Evolutionary conservation across 129 eudicot genomes (phyloP).

Genomic region (Arctium lappa): DNA sequence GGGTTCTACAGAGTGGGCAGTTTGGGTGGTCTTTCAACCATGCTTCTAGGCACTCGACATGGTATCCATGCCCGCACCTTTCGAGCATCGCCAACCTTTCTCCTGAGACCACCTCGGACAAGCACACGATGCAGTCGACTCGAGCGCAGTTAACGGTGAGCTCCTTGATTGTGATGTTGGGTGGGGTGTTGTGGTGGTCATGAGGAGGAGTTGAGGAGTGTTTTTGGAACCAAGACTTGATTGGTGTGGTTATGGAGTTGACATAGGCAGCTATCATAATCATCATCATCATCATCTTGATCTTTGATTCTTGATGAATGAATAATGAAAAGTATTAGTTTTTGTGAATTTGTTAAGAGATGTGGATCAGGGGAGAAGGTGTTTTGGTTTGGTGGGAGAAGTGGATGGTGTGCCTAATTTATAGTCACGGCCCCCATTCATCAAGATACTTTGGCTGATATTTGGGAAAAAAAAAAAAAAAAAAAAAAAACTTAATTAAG

Average conservation of each 20-base stretch:
- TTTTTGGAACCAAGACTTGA: constrained; percentile 18
- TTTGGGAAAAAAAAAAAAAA: background rate
- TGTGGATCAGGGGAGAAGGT: background rate
- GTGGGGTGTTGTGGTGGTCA: background rate
- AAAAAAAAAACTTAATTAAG: too few relatives aligned
- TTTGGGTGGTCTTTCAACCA: constrained; percentile 28
- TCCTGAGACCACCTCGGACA: constrained; percentile 11
- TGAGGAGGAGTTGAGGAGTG: background rate
- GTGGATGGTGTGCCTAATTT: constrained; percentile 1
- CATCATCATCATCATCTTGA: constrained; percentile 33
- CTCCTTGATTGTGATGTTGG: background rate
- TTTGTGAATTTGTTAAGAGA: background rate
- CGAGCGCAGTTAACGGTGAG: background rate
- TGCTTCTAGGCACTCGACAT: constrained; percentile 28
- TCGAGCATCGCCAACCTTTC: constrained; percentile 15
- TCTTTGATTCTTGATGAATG: too few relatives aligned
- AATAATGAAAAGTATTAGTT: background rate
- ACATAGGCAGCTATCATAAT: constrained; percentile 28
- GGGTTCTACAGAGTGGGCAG: constrained; percentile 36
- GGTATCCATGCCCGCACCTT: constrained; percentile 26
- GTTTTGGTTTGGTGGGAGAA: background rate
- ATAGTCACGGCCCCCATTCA: background rate
- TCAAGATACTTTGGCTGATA: background rate
- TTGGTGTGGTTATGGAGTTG: constrained; percentile 22
- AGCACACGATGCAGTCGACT: constrained; percentile 26